These are phyloP conservation scores for Ochromonadaceae sp. DNA, from an alignment of 352 stramenopile species.

Conservation along the genomic window DNA sequence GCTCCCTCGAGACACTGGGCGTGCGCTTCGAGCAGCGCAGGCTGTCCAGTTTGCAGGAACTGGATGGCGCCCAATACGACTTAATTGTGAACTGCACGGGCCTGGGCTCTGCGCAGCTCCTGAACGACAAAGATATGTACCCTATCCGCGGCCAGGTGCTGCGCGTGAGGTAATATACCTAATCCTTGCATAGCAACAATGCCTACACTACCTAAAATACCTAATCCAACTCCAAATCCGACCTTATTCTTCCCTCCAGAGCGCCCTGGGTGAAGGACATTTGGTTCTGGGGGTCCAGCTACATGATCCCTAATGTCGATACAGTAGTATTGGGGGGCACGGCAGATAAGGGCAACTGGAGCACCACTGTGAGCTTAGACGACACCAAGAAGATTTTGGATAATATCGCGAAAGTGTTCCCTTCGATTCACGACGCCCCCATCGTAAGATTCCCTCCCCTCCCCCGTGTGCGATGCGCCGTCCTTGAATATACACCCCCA, in stretches of 20 bases:
- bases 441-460: neutral
- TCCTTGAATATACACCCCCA: neutral
- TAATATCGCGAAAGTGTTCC: neutral
- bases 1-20: neutral
- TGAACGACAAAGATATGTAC: constrained; percentile 12
- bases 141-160: constrained; percentile 13
- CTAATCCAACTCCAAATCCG: no score
- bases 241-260: no score
- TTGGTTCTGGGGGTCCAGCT: neutral
- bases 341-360: neutral
- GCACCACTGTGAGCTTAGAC: neutral
- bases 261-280: constrained; percentile 6
- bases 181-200: no score
- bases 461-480: neutral
- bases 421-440: neutral
- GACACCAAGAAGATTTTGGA: constrained; percentile 5
- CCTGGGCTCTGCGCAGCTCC: neutral
- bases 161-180: constrained; percentile 1
- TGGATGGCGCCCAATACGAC: neutral
- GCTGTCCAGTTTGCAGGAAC: neutral
- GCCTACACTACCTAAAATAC: no score
- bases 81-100: constrained; percentile 3
- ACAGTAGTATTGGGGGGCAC: constrained; percentile 1
- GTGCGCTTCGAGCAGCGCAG: constrained; percentile 1
- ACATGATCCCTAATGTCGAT: constrained; percentile 10